Evolutionary conservation across 2,329 filamentous ascomycete species (phyloP).

Genomic region (Lithohypha guttulata): DNA sequence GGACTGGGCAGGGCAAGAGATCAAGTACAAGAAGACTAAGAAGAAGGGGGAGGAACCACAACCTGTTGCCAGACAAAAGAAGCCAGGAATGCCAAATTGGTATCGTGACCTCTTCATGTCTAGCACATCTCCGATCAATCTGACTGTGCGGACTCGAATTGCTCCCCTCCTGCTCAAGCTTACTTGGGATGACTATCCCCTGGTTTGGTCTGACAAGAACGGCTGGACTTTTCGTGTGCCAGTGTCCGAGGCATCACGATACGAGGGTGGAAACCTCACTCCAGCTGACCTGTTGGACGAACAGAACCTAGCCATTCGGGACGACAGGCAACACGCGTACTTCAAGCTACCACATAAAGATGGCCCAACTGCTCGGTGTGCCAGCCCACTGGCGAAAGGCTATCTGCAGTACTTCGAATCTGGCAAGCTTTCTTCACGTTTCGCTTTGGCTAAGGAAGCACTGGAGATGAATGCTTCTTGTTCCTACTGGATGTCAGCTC

Average conservation of each 20-base stretch:
- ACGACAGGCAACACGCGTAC: constrained; percentile 58
- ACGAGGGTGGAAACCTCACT: constrained; percentile 59
- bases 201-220: constrained; percentile 86
- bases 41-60: constrained; percentile 71
- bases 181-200: constrained; percentile 77
- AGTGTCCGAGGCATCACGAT: constrained; percentile 49
- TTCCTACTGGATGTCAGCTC: constrained; percentile 96
- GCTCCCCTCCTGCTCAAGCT: constrained; percentile 75
- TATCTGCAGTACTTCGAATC: constrained; percentile 88
- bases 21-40: constrained; percentile 84
- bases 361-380: constrained; percentile 72
- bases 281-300: constrained; percentile 70
- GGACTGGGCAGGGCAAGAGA: constrained; percentile 89
- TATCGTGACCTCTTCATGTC: constrained; percentile 84
- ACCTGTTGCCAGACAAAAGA: constrained; percentile 75
- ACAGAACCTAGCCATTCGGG: constrained; percentile 51
- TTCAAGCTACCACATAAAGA: constrained; percentile 97
- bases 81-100: constrained; percentile 89
- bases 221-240: constrained; percentile 87
- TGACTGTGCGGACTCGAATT: constrained; percentile 79
- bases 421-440: constrained; percentile 77
- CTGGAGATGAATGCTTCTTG: constrained; percentile 98
- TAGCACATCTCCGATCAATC: constrained; percentile 52
- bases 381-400: constrained; percentile 79
- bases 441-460: constrained; percentile 81